These are phyloP conservation scores for Fusarium sp. DNA, from an alignment of 2,329 filamentous ascomycete genomes.

Conservation along the genomic window DNA sequence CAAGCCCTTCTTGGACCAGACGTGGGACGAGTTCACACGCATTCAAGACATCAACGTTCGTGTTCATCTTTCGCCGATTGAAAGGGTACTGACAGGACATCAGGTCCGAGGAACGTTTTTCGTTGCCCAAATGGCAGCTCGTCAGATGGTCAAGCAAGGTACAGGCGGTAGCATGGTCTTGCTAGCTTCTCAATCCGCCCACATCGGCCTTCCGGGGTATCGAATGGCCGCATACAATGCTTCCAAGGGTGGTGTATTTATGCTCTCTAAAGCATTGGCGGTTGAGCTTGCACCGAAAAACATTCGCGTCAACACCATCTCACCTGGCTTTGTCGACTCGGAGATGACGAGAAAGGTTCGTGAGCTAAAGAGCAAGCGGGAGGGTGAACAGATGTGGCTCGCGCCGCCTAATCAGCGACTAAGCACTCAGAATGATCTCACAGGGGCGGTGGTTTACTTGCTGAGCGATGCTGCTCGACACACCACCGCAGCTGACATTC, in stretches of 20 bases:
- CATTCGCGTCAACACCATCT: conserved; percentile 55
- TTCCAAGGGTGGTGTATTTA: conserved; percentile 56
- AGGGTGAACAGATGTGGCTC: conserved; percentile 53
- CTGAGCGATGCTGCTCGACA: conserved; percentile 57
- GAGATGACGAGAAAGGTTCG: conserved; percentile 51
- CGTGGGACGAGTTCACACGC: conserved; percentile 55
- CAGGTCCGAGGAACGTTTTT: conserved; percentile 58
- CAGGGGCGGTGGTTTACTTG: conserved; percentile 56
- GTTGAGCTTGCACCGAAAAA: conserved; percentile 53
- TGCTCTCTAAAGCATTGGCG: conserved; percentile 54
- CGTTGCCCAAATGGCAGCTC: conserved; percentile 52
- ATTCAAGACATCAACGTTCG: conserved; percentile 58
- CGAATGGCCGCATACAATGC: conserved; percentile 56
- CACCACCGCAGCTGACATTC: conserved; percentile 58
- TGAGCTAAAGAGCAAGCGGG: conserved; percentile 47
- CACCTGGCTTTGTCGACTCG: conserved; percentile 53
- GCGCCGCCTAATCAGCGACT: conserved; percentile 54
- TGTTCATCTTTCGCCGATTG: neutral
- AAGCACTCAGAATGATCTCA: conserved; percentile 57
- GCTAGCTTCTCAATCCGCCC: conserved; percentile 40
- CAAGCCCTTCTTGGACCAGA: conserved; percentile 58
- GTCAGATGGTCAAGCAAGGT: conserved; percentile 55
- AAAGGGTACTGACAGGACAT: neutral
- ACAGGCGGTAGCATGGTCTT: conserved; percentile 54
- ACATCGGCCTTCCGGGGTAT: conserved; percentile 38